Conservation (phyloP, 2,329 filamentous ascomycete genomes). For the Aspergillus felis region DNA sequence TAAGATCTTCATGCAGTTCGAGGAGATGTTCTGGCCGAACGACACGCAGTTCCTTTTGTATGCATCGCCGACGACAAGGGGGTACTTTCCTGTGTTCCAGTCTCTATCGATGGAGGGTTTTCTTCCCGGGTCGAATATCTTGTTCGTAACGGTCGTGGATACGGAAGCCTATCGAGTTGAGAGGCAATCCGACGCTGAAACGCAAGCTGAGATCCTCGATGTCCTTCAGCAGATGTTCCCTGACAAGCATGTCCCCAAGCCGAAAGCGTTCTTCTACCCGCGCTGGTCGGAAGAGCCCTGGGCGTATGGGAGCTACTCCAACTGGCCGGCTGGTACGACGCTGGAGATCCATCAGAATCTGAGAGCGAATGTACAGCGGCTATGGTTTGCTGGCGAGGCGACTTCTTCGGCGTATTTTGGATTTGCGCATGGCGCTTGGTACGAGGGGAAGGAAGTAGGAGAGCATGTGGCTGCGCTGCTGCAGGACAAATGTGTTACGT, state of each 20-base stretch:
- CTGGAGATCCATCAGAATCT: conserved; percentile 65
- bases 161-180: conserved; percentile 57
- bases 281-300: conserved; percentile 51
- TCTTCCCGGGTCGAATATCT: conserved; percentile 57
- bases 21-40: conserved; percentile 60
- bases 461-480: conserved; percentile 28
- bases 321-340: conserved; percentile 62
- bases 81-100: conserved; percentile 61
- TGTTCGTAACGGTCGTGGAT: conserved; percentile 62
- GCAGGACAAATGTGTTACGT: conserved; percentile 13
- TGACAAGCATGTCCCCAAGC: conserved; percentile 54
- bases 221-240: conserved; percentile 62
- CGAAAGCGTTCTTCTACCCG: conserved; percentile 58
- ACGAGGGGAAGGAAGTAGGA: conserved; percentile 52
- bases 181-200: conserved; percentile 55
- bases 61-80: conserved; percentile 44
- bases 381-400: conserved; percentile 65
- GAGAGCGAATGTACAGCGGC: conserved; percentile 56
- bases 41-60: conserved; percentile 52
- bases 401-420: conserved; percentile 62
- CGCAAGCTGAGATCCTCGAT: conserved; percentile 52
- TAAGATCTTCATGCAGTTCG: conserved; percentile 67
- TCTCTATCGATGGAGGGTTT: conserved; percentile 57
- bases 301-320: conserved; percentile 62
- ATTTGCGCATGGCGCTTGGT: conserved; percentile 61